A percentile compares a stretch with the other conserved stretches of the same genome.
phyloP scores from a whole-genome alignment of 371 early-diverging fungal genomes.

The Mortierella sp. region DNA sequence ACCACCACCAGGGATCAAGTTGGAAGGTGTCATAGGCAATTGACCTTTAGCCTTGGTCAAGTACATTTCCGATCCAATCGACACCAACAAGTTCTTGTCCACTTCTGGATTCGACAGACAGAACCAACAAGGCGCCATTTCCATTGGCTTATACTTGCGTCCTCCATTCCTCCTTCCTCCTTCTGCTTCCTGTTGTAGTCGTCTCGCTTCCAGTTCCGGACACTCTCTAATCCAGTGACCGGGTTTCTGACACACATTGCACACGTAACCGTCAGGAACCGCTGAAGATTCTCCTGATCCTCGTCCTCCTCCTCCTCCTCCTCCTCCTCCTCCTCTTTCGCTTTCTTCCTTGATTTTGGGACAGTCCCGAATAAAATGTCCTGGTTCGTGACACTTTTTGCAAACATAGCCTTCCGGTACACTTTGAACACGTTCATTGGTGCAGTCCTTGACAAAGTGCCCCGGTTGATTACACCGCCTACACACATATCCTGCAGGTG shows the following conservation, averaged over 20 bases:
- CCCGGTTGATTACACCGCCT: conserved; percentile 62
- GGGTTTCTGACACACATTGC: conserved; percentile 64
- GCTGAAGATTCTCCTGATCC: no score
- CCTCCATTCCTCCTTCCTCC: background rate
- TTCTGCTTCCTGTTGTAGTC: background rate
- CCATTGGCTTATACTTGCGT: background rate
- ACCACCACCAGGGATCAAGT: conserved; percentile 70
- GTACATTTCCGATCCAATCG: conserved; percentile 79
- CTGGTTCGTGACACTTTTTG: conserved; percentile 63
- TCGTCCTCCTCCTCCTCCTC: no score
- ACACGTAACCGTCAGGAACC: conserved; percentile 64
- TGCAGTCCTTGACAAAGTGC: conserved; percentile 55
- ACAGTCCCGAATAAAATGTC: conserved; percentile 77
- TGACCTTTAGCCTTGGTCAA: conserved; percentile 81
- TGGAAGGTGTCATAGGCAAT: conserved; percentile 16
- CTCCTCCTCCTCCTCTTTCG: no score
- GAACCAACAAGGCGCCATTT: conserved; percentile 83
- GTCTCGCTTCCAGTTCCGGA: conserved; percentile 40
- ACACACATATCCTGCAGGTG: conserved; percentile 64
- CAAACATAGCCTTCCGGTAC: conserved; percentile 66
- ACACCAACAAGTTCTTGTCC: conserved; percentile 82
- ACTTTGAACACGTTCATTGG: conserved; percentile 16
- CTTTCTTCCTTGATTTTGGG: conserved; percentile 46
- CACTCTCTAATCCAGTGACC: conserved; percentile 77
- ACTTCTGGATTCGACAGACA: conserved; percentile 84